Evolutionary conservation across 768 basidiomycete genomes (phyloP).

Genomic region (Termitomyces sp.): DNA sequence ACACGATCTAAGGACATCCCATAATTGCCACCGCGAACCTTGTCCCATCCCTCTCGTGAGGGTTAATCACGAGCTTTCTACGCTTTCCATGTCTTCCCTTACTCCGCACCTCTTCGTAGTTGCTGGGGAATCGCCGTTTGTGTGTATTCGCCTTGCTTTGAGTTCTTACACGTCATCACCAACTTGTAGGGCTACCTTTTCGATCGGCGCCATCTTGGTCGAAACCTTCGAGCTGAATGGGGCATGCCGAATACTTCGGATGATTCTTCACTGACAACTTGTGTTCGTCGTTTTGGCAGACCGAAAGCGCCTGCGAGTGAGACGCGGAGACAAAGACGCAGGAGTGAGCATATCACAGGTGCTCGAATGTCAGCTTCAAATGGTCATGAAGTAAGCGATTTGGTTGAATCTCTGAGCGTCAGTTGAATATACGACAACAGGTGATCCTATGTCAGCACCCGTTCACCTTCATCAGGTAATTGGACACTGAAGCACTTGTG

Average conservation of each 20-base stretch:
- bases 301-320: constrained; percentile 16
- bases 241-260: constrained; percentile 41
- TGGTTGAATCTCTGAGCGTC: not conserved
- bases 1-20: constrained; percentile 72
- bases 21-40: constrained; percentile 48
- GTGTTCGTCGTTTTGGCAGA: constrained; percentile 77
- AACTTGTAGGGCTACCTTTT: constrained; percentile 68
- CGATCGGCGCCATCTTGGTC: constrained; percentile 70
- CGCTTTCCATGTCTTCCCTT: constrained; percentile 69
- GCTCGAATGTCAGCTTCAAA: constrained; percentile 64
- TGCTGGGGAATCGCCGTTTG: constrained; percentile 74
- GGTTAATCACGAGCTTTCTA: constrained; percentile 61
- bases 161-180: not conserved
- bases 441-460: constrained; percentile 54
- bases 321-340: constrained; percentile 24
- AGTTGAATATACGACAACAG: constrained; percentile 25
- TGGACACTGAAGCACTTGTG: not conserved
- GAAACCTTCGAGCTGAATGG: constrained; percentile 63
- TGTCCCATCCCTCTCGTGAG: constrained; percentile 74
- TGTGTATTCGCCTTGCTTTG: constrained; percentile 28
- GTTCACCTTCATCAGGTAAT: not conserved
- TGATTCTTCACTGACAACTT: constrained; percentile 53
- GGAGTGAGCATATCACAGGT: constrained; percentile 67
- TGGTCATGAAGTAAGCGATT: constrained; percentile 61
- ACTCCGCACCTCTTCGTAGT: constrained; percentile 84